Evolutionary conservation across 164 flowering plant species (phyloP).

Genomic region (Euptelea pleiosperma): DNA sequence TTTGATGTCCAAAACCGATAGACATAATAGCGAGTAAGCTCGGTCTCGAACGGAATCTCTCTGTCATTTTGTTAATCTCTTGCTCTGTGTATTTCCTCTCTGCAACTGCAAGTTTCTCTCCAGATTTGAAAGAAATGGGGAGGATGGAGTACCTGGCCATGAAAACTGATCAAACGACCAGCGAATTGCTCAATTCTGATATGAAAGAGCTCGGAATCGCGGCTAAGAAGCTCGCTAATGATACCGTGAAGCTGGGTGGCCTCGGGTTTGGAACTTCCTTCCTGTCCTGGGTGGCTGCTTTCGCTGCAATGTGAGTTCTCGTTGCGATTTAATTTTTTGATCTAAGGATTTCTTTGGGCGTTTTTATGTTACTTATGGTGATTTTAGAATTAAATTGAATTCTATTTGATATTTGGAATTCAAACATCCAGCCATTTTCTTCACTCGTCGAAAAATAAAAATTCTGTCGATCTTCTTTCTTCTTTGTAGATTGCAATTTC

Average conservation of each 20-base stretch:
- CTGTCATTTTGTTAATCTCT: too few relatives aligned
- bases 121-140: constrained; percentile 25
- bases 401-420: too few relatives aligned
- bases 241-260: constrained; percentile 58
- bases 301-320: constrained; percentile 70
- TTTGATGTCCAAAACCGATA: too few relatives aligned
- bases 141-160: constrained; percentile 40
- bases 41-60: too few relatives aligned
- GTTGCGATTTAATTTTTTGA: neutral
- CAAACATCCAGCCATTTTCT: too few relatives aligned
- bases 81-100: neutral
- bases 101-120: neutral
- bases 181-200: constrained; percentile 49
- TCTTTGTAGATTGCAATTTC: too few relatives aligned
- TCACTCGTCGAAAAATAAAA: too few relatives aligned
- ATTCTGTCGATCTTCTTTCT: too few relatives aligned
- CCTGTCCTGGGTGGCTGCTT: constrained; percentile 75
- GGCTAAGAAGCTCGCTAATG: constrained; percentile 55
- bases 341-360: neutral
- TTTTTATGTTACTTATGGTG: neutral
- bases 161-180: constrained; percentile 43
- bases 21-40: too few relatives aligned
- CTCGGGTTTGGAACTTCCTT: constrained; percentile 63
- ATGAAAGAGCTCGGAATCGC: constrained; percentile 49
- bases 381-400: neutral